Percentiles rank a stretch among this genome's conserved stretches.
phyloP scores from a whole-genome alignment of 768 basidiomycete species.

The Russula abietina region DNA sequence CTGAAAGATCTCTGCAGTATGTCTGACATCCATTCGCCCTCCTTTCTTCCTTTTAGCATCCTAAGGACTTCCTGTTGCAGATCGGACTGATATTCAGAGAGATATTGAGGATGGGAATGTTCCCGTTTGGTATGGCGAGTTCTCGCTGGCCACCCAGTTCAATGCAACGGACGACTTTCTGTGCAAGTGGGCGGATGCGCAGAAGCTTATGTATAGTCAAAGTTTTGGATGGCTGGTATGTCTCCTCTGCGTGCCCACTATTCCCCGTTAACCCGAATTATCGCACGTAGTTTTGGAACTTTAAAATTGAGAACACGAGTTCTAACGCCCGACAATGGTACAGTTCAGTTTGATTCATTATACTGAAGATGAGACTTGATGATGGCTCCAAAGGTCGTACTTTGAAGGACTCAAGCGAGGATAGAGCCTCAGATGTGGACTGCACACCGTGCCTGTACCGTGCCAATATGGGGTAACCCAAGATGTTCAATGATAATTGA shows the following conservation, averaged over 20 bases:
- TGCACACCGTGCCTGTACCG: too few species aligned
- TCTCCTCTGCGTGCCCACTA: slow-evolving; percentile 4
- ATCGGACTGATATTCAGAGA: slow-evolving; percentile 49
- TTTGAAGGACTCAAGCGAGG: slow-evolving; percentile 53
- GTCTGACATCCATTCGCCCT: slow-evolving; percentile 24
- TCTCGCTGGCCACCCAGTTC: slow-evolving; percentile 62
- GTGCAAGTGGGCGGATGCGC: slow-evolving; percentile 66
- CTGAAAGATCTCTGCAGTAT: slow-evolving; percentile 63
- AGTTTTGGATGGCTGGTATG: slow-evolving; percentile 63
- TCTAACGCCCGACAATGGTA: slow-evolving; percentile 60
- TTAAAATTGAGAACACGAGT: slow-evolving; percentile 58
- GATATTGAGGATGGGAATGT: slow-evolving; percentile 42
- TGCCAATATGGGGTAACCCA: too few species aligned
- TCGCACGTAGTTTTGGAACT: slow-evolving; percentile 56
- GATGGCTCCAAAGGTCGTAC: slow-evolving; percentile 54
- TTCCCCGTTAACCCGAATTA: not conserved
- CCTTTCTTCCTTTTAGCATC: not conserved
- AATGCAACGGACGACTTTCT: slow-evolving; percentile 56
- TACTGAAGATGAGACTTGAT: not conserved
- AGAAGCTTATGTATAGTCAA: slow-evolving; percentile 58
- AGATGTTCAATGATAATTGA: too few species aligned
- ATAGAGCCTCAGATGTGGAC: too few species aligned
- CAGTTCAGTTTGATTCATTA: slow-evolving; percentile 21
- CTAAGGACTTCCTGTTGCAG: slow-evolving; percentile 32
- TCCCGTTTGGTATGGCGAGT: slow-evolving; percentile 54